Conservation (phyloP, 1,139 yeast species). For the Saccharomyces uvarum region DNA sequence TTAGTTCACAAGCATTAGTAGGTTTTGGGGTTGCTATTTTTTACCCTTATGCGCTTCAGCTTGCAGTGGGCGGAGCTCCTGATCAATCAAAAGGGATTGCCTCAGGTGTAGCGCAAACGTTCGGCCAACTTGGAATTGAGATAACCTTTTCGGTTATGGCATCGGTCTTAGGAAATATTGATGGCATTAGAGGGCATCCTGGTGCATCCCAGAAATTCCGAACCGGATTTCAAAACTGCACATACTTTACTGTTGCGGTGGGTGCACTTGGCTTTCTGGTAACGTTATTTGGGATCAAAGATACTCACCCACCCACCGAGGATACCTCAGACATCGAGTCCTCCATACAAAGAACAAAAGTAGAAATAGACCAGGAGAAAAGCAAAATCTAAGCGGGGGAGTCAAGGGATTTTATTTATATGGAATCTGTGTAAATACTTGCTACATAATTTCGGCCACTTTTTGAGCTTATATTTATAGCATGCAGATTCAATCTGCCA, state of each 20-base stretch:
- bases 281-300: slow-evolving; percentile 4
- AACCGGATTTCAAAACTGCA: slow-evolving; percentile 7
- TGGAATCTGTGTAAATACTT: no score
- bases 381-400: no score
- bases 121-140: background rate
- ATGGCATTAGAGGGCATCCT: background rate
- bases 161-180: background rate
- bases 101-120: slow-evolving; percentile 6
- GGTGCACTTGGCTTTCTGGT: slow-evolving; percentile 7
- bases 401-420: no score
- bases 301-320: background rate
- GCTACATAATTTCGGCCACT: no score
- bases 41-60: slow-evolving; percentile 12
- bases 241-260: slow-evolving; percentile 10
- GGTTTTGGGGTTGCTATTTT: slow-evolving; percentile 17
- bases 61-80: slow-evolving; percentile 30
- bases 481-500: no score
- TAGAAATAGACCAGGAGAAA: background rate
- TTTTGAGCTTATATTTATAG: no score
- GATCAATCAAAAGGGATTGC: slow-evolving; percentile 32
- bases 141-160: background rate
- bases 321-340: background rate
- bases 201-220: slow-evolving; percentile 27
- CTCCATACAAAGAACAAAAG: background rate
- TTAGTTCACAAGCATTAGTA: slow-evolving; percentile 15